phyloP scores from a whole-genome alignment of 2,329 filamentous ascomycete genomes.

The Pyricularia grisea region DNA sequence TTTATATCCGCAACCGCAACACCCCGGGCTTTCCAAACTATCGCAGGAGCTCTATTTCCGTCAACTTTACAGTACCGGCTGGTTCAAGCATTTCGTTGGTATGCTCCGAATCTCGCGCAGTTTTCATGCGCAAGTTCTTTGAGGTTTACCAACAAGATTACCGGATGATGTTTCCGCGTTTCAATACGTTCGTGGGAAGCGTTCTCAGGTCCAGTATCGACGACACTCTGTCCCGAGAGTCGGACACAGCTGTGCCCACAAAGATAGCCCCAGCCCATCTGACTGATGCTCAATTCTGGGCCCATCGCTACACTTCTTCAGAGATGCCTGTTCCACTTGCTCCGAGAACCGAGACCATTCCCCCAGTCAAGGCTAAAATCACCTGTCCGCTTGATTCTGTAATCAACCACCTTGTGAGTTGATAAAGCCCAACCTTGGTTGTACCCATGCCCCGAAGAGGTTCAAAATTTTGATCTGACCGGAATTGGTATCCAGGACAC shows the following conservation, averaged over 20 bases:
- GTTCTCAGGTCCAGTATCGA: not conserved
- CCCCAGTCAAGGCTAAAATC: not conserved
- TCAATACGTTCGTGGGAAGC: not conserved
- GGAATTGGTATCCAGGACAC: not conserved
- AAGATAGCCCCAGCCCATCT: not conserved
- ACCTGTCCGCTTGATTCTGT: not conserved
- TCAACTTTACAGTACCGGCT: not conserved
- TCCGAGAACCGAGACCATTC: not conserved
- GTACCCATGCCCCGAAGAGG: not conserved
- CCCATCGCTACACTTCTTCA: not conserved
- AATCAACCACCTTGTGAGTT: not conserved
- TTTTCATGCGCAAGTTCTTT: not conserved
- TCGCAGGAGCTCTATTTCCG: not conserved
- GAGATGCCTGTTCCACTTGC: not conserved
- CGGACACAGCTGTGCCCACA: not conserved
- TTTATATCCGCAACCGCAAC: not conserved
- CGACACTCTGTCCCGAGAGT: not conserved
- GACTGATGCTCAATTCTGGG: not conserved
- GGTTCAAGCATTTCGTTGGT: not conserved
- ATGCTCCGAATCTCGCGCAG: not conserved
- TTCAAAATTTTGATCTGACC: not conserved
- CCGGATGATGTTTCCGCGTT: conserved; percentile 4
- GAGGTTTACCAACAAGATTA: not conserved
- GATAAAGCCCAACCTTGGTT: not conserved
- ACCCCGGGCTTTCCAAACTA: not conserved